A percentile compares a stretch with the other conserved stretches of the same genome.
Conservation (phyloP, 768 basidiomycete genomes). For the Suillus lakei region DNA sequence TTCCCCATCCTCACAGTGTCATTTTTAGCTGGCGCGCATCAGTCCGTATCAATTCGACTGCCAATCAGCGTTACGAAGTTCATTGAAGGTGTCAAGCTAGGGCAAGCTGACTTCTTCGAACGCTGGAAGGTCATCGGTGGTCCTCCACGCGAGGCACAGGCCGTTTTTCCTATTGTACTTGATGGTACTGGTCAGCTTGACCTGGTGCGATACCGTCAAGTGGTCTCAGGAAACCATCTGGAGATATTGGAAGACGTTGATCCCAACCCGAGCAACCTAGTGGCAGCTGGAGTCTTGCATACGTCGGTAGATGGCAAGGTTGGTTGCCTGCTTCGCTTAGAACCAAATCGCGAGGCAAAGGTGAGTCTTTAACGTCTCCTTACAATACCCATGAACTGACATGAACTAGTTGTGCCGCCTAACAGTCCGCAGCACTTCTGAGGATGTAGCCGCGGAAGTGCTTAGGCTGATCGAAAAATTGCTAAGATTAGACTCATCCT, state of each 20-base stretch:
- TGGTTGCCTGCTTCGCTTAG: conserved; percentile 89
- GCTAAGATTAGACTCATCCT: conserved; percentile 34
- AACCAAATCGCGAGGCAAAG: conserved; percentile 96
- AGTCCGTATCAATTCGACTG: conserved; percentile 80
- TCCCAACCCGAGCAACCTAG: conserved; percentile 92
- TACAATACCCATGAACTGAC: conserved; percentile 3
- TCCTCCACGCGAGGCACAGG: conserved; percentile 89
- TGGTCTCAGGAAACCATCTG: conserved; percentile 78
- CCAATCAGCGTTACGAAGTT: conserved; percentile 92
- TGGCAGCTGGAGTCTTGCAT: conserved; percentile 95
- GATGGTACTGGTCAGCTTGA: conserved; percentile 75
- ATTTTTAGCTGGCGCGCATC: conserved; percentile 91
- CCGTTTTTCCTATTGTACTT: conserved; percentile 80
- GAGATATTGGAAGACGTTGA: conserved; percentile 85
- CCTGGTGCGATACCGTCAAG: conserved; percentile 68
- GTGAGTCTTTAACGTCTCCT: conserved; percentile 45
- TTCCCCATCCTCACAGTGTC: conserved; percentile 86
- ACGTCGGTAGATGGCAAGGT: conserved; percentile 93
- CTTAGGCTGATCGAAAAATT: conserved; percentile 53
- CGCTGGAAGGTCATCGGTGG: conserved; percentile 98
- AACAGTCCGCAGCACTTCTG: conserved; percentile 95
- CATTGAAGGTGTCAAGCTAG: conserved; percentile 89
- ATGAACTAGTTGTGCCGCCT: conserved; percentile 79
- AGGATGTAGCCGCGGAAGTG: conserved; percentile 79
- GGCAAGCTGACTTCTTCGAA: conserved; percentile 90